Conservation (phyloP, 140 eudicot genomes). For the Ambrosia hybrid region DNA sequence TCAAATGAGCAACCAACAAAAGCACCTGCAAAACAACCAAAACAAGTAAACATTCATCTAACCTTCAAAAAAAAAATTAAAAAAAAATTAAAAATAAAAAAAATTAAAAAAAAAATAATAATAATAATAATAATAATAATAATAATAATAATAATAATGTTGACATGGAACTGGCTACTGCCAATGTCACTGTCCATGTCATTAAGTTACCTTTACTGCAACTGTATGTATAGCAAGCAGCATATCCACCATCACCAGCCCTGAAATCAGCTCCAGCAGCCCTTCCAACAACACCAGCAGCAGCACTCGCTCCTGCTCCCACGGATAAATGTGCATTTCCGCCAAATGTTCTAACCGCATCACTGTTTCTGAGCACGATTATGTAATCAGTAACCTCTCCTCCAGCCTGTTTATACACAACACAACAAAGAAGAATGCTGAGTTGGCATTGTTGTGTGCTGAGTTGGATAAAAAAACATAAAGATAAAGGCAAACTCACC, state of each 20-base stretch:
- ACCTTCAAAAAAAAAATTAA: too few species aligned
- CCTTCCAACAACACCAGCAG: slow-evolving; percentile 65
- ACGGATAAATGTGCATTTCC: slow-evolving; percentile 59
- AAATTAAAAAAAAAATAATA: too few species aligned
- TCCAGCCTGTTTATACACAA: slow-evolving; percentile 47
- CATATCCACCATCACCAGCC: slow-evolving; percentile 74
- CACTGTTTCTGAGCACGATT: slow-evolving; percentile 57
- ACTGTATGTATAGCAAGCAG: slow-evolving; percentile 76
- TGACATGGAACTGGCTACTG: too few species aligned
- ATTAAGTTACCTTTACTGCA: slow-evolving; percentile 61
- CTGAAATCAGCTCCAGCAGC: slow-evolving; percentile 69
- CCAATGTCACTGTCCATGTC: not conserved
- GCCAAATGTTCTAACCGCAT: slow-evolving; percentile 56
- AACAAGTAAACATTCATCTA: not conserved
- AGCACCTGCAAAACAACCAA: slow-evolving; percentile 45
- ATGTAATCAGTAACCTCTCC: slow-evolving; percentile 66
- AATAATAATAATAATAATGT: too few species aligned
- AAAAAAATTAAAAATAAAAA: too few species aligned
- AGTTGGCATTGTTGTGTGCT: too few species aligned
- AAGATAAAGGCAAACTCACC: slow-evolving; percentile 29
- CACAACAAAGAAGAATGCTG: not conserved
- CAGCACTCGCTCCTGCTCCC: slow-evolving; percentile 69
- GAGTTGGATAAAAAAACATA: too few species aligned
- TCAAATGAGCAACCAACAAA: slow-evolving; percentile 74
- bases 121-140: too few species aligned